Evolutionary conservation across 2,329 filamentous ascomycete genomes (phyloP).

Genomic region (Fusarium marasasianum): DNA sequence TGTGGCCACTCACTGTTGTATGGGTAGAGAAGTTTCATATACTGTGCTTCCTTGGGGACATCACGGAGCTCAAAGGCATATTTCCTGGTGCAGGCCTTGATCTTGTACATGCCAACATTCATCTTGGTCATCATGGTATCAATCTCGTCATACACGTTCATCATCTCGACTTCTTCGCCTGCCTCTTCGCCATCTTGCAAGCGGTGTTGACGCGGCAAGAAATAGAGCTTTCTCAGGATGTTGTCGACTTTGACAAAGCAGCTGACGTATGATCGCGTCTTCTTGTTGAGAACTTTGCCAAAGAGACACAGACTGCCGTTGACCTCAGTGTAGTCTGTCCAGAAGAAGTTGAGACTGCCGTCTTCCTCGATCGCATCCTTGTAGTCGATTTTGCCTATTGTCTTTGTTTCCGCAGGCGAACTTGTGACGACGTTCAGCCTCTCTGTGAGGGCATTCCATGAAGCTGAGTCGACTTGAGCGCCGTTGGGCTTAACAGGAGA

Average conservation of each 20-base stretch:
- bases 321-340: slow-evolving; percentile 94
- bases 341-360: slow-evolving; percentile 92
- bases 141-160: slow-evolving; percentile 89
- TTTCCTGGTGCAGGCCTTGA: slow-evolving; percentile 88
- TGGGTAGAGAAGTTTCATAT: slow-evolving; percentile 95
- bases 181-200: slow-evolving; percentile 71
- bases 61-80: slow-evolving; percentile 94
- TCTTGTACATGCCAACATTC: slow-evolving; percentile 89
- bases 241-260: slow-evolving; percentile 98
- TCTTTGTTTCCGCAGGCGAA: slow-evolving; percentile 69
- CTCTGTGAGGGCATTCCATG: slow-evolving; percentile 88
- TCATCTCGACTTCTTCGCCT: slow-evolving; percentile 82
- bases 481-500: slow-evolving; percentile 73
- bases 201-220: slow-evolving; percentile 79
- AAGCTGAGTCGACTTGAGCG: slow-evolving; percentile 76
- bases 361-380: slow-evolving; percentile 93
- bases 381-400: slow-evolving; percentile 82
- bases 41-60: slow-evolving; percentile 88
- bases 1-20: slow-evolving; percentile 71
- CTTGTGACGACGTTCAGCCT: slow-evolving; percentile 87
- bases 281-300: slow-evolving; percentile 94
- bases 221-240: slow-evolving; percentile 90
- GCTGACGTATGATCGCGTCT: slow-evolving; percentile 80
- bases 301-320: slow-evolving; percentile 93
- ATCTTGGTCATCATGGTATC: slow-evolving; percentile 88